Conservation (phyloP, 257 asterid species). For the Agastache rugosa region DNA sequence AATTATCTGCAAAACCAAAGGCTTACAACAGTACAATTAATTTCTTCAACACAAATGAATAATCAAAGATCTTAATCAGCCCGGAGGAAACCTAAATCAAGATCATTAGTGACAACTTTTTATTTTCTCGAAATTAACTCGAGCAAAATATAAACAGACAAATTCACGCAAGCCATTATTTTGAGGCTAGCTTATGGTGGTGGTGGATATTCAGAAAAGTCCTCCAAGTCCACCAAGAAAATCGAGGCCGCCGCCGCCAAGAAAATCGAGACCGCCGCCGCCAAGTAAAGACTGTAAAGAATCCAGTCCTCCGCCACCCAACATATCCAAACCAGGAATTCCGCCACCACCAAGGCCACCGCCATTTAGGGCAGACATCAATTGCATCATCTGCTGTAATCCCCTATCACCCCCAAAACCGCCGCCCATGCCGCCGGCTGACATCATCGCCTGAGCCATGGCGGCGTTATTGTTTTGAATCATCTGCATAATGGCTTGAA, state of each 20-base stretch:
- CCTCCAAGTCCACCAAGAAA: conserved; percentile 52
- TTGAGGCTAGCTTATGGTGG: too few species aligned
- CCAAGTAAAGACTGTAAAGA: conserved; percentile 45
- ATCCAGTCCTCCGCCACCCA: conserved; percentile 44
- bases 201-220: conserved; percentile 21
- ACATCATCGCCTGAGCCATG: conserved; percentile 37
- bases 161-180: conserved; percentile 7
- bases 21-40: too few species aligned
- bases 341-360: conserved; percentile 30
- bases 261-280: conserved; percentile 45
- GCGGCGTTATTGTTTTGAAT: conserved; percentile 36
- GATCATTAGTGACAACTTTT: too few species aligned
- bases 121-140: too few species aligned
- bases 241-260: conserved; percentile 47
- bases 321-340: conserved; percentile 13
- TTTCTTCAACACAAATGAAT: too few species aligned
- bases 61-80: too few species aligned
- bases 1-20: too few species aligned
- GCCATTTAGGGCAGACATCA: conserved; percentile 26
- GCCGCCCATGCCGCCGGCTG: conserved; percentile 27
- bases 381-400: conserved; percentile 26
- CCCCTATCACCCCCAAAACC: conserved; percentile 34
- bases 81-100: too few species aligned
- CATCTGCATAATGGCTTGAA: conserved; percentile 36
- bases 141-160: too few species aligned